Evolutionary conservation across 768 basidiomycete genomes (phyloP).

Genomic region (Pleurotus cornucopiae): DNA sequence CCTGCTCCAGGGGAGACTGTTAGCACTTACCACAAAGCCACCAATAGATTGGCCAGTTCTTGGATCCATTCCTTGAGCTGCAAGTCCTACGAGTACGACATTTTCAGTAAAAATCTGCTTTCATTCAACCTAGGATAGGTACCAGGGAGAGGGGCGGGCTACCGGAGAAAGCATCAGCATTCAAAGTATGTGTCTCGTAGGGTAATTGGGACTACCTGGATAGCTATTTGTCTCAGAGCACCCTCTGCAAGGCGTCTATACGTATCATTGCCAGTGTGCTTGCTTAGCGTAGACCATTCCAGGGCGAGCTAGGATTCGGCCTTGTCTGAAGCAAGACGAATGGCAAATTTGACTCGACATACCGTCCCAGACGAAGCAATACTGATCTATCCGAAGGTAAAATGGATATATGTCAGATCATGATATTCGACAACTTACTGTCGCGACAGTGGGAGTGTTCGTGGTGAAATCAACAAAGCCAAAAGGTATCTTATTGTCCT

Average conservation of each 20-base stretch:
- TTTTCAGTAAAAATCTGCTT: background rate
- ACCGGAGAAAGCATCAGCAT: background rate
- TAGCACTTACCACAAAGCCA: constrained; percentile 39
- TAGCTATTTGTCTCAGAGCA: constrained; percentile 40
- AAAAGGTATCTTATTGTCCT: constrained; percentile 39
- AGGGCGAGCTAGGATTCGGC: constrained; percentile 34
- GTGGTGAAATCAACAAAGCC: constrained; percentile 37
- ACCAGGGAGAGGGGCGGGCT: constrained; percentile 32
- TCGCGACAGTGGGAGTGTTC: constrained; percentile 33
- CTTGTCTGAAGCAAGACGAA: background rate
- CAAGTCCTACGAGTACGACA: constrained; percentile 36
- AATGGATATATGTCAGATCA: too few relatives aligned
- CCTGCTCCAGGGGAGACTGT: background rate
- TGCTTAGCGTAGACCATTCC: constrained; percentile 42
- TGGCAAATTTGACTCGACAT: constrained; percentile 25
- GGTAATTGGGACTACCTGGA: constrained; percentile 17
- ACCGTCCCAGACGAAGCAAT: constrained; percentile 46
- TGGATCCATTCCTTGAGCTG: constrained; percentile 52
- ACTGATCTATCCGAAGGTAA: too few relatives aligned
- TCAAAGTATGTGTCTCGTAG: background rate
- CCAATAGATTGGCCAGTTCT: constrained; percentile 37
- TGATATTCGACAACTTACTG: constrained; percentile 18
- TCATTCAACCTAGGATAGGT: constrained; percentile 1
- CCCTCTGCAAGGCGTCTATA: constrained; percentile 42
- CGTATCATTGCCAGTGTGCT: constrained; percentile 45